These are phyloP conservation scores for Chalciporus piperatus DNA, from an alignment of 768 basidiomycete genomes.

Conservation along the genomic window DNA sequence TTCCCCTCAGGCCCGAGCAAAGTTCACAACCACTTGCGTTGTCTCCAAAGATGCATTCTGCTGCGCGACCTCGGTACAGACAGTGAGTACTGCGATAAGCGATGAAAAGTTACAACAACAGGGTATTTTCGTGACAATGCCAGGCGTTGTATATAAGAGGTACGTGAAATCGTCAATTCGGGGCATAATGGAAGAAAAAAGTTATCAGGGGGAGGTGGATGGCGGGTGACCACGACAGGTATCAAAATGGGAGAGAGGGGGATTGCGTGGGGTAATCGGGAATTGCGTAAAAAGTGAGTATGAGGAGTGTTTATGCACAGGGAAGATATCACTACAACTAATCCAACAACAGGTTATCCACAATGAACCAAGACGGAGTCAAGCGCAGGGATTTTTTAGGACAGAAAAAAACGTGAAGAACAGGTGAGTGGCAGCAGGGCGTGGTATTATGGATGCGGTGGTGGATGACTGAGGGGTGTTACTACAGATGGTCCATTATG, in stretches of 20 bases:
- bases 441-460: constrained; percentile 30
- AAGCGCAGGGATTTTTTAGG: constrained; percentile 17
- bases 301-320: constrained; percentile 26
- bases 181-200: constrained; percentile 23
- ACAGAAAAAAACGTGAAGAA: not conserved
- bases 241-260: not conserved
- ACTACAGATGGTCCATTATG: constrained; percentile 30
- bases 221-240: constrained; percentile 21
- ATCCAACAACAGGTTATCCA: constrained; percentile 38
- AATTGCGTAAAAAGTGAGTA: constrained; percentile 23
- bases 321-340: constrained; percentile 33
- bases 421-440: constrained; percentile 29
- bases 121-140: constrained; percentile 36
- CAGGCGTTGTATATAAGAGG: constrained; percentile 6
- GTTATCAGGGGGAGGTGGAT: constrained; percentile 1
- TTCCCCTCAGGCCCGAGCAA: not conserved
- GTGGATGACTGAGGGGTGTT: constrained; percentile 21
- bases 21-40: not conserved
- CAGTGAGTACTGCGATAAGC: constrained; percentile 23
- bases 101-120: constrained; percentile 31
- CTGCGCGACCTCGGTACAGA: constrained; percentile 34
- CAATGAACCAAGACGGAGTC: constrained; percentile 29
- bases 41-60: constrained; percentile 36
- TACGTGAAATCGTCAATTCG: constrained; percentile 34
- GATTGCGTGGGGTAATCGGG: constrained; percentile 4